phyloP scores from a whole-genome alignment of 2,329 filamentous ascomycete genomes.

The Xylaria sp. region DNA sequence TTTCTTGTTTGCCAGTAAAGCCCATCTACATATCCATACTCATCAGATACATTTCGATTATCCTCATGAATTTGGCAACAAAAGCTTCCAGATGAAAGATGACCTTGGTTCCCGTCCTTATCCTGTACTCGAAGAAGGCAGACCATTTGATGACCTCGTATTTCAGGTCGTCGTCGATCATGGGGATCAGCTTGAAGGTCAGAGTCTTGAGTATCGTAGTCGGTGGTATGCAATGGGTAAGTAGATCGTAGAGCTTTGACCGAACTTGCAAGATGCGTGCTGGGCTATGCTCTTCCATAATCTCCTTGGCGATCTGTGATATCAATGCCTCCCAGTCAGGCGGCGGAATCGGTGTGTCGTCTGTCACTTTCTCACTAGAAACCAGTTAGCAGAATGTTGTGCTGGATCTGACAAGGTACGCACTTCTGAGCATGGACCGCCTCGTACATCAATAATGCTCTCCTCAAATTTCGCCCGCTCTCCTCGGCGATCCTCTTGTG shows the following conservation, averaged over 20 bases:
- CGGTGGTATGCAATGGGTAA: conserved; percentile 95
- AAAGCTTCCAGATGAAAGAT: conserved; percentile 99
- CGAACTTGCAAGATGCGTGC: conserved; percentile 84
- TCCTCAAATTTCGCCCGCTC: conserved; percentile 86
- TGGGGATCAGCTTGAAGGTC: conserved; percentile 86
- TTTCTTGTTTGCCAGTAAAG: conserved; percentile 1
- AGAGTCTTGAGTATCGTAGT: conserved; percentile 93
- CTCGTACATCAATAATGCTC: conserved; percentile 94
- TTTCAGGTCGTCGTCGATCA: conserved; percentile 88
- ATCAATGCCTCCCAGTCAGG: conserved; percentile 97
- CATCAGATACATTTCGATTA: conserved; percentile 90
- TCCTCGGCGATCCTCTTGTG: conserved; percentile 86
- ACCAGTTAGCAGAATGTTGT: conserved; percentile 1
- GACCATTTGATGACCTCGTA: conserved; percentile 94
- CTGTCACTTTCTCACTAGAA: conserved; percentile 81
- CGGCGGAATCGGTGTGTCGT: conserved; percentile 86
- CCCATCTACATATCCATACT: conserved; percentile 70
- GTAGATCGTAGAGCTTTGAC: conserved; percentile 92
- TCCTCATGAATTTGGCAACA: conserved; percentile 97
- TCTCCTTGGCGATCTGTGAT: conserved; percentile 85
- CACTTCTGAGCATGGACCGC: conserved; percentile 97
- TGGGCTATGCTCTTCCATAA: conserved; percentile 91
- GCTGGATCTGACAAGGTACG: conserved; percentile 34
- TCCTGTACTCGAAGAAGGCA: conserved; percentile 94
- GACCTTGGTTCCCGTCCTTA: conserved; percentile 89